These are phyloP conservation scores for Candida anglica DNA, from an alignment of 805 yeast genomes.

Conservation along the genomic window DNA sequence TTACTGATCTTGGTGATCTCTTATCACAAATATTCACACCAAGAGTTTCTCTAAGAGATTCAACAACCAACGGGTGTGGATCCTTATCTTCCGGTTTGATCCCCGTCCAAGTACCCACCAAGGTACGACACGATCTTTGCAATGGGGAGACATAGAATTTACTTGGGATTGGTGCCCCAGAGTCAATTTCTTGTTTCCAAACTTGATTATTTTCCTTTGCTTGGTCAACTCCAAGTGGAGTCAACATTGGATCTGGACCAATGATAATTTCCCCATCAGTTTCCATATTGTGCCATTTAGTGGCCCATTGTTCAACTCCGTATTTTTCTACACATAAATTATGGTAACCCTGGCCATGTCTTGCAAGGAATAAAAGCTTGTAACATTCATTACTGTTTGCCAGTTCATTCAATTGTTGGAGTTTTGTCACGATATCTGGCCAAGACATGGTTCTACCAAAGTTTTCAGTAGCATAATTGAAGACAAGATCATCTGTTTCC, in stretches of 20 bases:
- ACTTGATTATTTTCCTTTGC: constrained; percentile 41
- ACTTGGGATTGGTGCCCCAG: constrained; percentile 31
- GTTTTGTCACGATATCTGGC: constrained; percentile 23
- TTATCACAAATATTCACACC: constrained; percentile 52
- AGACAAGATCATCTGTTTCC: constrained; percentile 37
- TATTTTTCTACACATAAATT: constrained; percentile 43
- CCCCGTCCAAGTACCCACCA: constrained; percentile 44
- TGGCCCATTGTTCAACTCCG: constrained; percentile 45
- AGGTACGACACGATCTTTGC: constrained; percentile 47
- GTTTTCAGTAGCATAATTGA: constrained; percentile 38
- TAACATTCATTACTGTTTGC: constrained; percentile 27
- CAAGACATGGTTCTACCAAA: constrained; percentile 41
- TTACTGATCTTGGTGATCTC: constrained; percentile 32
- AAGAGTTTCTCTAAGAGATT: constrained; percentile 44
- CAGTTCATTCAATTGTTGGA: constrained; percentile 31
- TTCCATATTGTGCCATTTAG: constrained; percentile 37
- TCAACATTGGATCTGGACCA: constrained; percentile 52
- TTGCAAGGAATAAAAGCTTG: constrained; percentile 44
- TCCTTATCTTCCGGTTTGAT: constrained; percentile 6
- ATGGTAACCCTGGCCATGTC: constrained; percentile 56
- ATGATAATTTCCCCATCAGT: constrained; percentile 47
- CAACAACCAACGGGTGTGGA: constrained; percentile 35
- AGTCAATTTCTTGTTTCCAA: constrained; percentile 33
- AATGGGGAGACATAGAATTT: constrained; percentile 48
- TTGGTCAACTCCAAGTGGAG: constrained; percentile 41